phyloP scores from a whole-genome alignment of 768 basidiomycete genomes.

The Termitomyces sp. region DNA sequence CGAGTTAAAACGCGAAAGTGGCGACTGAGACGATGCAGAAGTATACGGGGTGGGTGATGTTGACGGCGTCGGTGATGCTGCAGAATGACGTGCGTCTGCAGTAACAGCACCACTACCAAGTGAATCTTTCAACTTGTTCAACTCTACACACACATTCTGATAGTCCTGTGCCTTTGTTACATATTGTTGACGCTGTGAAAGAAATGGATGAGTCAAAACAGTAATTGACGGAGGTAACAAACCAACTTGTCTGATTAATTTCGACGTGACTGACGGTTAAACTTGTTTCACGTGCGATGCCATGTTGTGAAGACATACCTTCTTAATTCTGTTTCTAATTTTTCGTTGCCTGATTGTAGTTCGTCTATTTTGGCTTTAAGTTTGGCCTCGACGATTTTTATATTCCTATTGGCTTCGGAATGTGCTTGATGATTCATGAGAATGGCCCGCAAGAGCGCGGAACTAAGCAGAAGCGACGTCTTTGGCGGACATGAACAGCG shows the following conservation, averaged over 20 bases:
- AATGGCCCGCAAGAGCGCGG: constrained; percentile 75
- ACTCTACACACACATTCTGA: constrained; percentile 60
- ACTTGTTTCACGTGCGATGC: constrained; percentile 14
- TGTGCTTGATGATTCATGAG: constrained; percentile 78
- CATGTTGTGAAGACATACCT: constrained; percentile 42
- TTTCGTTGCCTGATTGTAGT: constrained; percentile 47
- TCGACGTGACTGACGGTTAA: constrained; percentile 11
- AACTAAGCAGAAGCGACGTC: constrained; percentile 65
- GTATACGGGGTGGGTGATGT: constrained; percentile 31
- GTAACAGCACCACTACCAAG: constrained; percentile 22
- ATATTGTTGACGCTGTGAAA: constrained; percentile 49
- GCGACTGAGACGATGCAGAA: constrained; percentile 29
- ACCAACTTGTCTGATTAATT: constrained; percentile 54
- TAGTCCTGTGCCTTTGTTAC: constrained; percentile 67
- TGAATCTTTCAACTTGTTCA: constrained; percentile 49
- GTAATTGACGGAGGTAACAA: constrained; percentile 5
- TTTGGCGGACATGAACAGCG: constrained; percentile 7
- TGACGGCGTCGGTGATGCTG: constrained; percentile 29
- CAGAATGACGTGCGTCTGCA: constrained; percentile 24
- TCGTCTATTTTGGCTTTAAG: constrained; percentile 65
- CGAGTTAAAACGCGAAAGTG: constrained; percentile 43
- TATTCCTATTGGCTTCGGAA: constrained; percentile 65
- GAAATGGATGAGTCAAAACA: constrained; percentile 7
- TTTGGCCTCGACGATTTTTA: constrained; percentile 55
- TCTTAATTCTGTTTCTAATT: constrained; percentile 65